Evolutionary conservation across 139 green algal genomes (phyloP), one percentile per base, ranked within the genome.

Genomic region (Pedinophyceae sp.): DNA sequence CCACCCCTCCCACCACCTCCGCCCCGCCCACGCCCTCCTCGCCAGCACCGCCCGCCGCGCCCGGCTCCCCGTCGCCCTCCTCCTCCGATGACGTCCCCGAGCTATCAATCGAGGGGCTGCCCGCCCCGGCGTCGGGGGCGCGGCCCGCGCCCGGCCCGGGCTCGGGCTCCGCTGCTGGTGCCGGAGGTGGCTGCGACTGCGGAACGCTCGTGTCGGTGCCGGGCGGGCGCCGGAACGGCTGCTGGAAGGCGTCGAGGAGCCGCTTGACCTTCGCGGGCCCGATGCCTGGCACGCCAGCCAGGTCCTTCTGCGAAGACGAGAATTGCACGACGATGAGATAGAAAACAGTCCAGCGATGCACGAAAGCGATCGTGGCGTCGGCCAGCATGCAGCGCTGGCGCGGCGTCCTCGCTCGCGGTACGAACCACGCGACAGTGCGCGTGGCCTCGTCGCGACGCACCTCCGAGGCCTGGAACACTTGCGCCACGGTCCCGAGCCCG

Each of bases 221-320:
- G 10, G 10, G 34, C 34, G 34, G 10, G 34, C 34, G 34, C 34
- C 34, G 34, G 34, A 43, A 43, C 13, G 67, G 73, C 59, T 76
- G 46, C 16, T 66, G 58, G 27, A 81, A 76, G 0, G 62, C 61
- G 3, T 76, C 68, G 18, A 67, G 24, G 22, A 78, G 64, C 39
- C 67, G 54, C 19, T 39, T 53, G 6, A 87, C 81, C 65, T 95
- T 95, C 4, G 74, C 79, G n/a, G 90, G 83, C 3, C 87, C 87
- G 15, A 95, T 71, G 20, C 87, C 87, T 4, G 87, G 80, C 46
- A 79, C 87, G 2, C 61, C 61, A 16, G 74, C 61, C 34, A 95
- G 72, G 29, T 87, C 57, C 50, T 87, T 75, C 43, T 64, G 61
- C 17, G 26, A 47, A 2, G 73, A 57, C 34, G 38, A 25, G 39